Conservation (phyloP, 176 grass and related monocot genomes). For the Themeda triandra region DNA sequence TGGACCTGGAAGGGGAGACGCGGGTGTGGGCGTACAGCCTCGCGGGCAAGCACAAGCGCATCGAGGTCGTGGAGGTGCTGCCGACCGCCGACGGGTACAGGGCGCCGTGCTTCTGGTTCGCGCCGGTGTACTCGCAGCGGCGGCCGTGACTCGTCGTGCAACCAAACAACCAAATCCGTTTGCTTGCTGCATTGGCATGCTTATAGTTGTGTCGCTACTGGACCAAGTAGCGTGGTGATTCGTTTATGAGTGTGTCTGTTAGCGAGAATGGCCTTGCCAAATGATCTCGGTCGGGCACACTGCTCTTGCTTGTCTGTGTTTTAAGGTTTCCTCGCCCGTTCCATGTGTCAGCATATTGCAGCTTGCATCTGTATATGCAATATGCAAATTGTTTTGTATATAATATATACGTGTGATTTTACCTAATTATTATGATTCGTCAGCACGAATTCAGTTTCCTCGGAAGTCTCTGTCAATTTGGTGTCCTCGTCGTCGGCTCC, state of each 20-base stretch:
- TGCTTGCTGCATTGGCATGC: neutral
- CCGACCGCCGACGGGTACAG: constrained; percentile 11
- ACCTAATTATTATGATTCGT: too few species aligned
- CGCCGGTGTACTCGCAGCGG: constrained; percentile 37
- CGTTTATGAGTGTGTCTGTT: neutral
- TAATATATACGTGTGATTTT: too few species aligned
- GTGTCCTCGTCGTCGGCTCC: neutral
- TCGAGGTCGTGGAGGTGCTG: constrained; percentile 40
- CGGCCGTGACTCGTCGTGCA: neutral
- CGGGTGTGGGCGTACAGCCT: constrained; percentile 42
- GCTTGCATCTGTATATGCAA: neutral
- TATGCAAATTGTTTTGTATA: neutral
- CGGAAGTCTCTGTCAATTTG: neutral
- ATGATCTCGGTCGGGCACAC: neutral
- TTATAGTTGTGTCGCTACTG: neutral
- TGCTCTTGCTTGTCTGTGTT: neutral
- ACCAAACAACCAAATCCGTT: neutral
- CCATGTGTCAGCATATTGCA: neutral
- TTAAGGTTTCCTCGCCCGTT: neutral
- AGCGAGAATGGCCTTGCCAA: neutral
- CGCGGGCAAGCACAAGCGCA: constrained; percentile 33
- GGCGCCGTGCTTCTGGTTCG: constrained; percentile 42
- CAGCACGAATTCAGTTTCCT: neutral
- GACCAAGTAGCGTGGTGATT: neutral
- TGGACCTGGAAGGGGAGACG: constrained; percentile 30